Conservation (phyloP, 148 eudicot species). For the Chenopodium formosanum region DNA sequence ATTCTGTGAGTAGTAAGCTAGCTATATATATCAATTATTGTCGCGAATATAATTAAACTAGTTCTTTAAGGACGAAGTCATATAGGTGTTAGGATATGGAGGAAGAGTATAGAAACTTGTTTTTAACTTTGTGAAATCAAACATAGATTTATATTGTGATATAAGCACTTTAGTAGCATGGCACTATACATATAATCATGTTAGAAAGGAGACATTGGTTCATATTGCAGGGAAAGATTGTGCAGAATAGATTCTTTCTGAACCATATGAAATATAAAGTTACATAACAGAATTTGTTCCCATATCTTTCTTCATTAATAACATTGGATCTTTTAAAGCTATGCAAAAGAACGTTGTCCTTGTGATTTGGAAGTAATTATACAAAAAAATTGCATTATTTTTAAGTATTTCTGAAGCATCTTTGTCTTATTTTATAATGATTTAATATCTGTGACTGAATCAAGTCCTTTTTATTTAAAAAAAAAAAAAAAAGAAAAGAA, state of each 20-base stretch:
- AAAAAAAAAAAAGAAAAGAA: neutral
- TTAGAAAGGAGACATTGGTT: slow-evolving; percentile 4
- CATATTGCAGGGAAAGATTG: slow-evolving; percentile 10
- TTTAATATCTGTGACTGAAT: neutral
- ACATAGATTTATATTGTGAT: neutral
- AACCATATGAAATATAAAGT: neutral
- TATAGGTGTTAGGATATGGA: neutral
- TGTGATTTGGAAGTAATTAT: neutral
- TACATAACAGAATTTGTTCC: slow-evolving; percentile 7
- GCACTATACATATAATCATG: neutral
- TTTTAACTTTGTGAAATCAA: no score
- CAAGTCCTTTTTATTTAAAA: neutral
- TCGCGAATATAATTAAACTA: neutral
- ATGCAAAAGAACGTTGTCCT: slow-evolving; percentile 13
- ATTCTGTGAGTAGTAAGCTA: neutral
- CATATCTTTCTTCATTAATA: neutral
- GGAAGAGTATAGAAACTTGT: neutral
- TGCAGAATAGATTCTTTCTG: slow-evolving; percentile 6
- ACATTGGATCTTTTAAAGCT: neutral
- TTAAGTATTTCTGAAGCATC: neutral
- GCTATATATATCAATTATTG: neutral
- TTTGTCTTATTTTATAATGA: neutral
- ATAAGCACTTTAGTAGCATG: neutral
- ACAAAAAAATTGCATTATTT: neutral
- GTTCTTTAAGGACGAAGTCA: neutral